A percentile compares a stretch with the other conserved stretches of the same genome.
Conservation (phyloP, 1,284 basidiomycete genomes). For the Trametes versicolor region DNA sequence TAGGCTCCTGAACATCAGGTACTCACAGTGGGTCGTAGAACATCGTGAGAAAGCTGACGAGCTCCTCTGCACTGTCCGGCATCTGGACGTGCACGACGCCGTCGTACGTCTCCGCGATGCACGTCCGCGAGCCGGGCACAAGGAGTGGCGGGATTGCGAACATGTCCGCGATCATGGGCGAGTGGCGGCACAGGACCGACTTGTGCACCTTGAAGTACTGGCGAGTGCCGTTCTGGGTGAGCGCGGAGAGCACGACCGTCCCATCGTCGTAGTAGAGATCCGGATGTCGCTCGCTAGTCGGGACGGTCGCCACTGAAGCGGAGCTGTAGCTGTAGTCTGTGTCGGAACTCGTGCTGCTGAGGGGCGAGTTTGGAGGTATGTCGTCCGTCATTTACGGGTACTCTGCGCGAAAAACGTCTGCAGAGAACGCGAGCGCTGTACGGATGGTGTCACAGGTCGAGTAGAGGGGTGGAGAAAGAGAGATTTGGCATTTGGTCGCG, state of each 20-base stretch:
- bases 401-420: background rate
- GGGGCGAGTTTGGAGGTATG: slow-evolving; percentile 10
- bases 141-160: slow-evolving; percentile 42
- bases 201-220: slow-evolving; percentile 44
- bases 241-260: slow-evolving; percentile 44
- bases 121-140: slow-evolving; percentile 27
- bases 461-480: background rate
- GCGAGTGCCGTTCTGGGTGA: slow-evolving; percentile 30
- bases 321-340: slow-evolving; percentile 11
- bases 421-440: background rate
- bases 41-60: slow-evolving; percentile 42
- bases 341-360: slow-evolving; percentile 19
- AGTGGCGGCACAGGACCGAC: slow-evolving; percentile 42
- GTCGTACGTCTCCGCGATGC: slow-evolving; percentile 42
- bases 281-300: slow-evolving; percentile 37
- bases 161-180: slow-evolving; percentile 44
- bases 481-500: background rate
- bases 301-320: background rate
- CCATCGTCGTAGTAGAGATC: slow-evolving; percentile 46
- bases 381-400: slow-evolving; percentile 21
- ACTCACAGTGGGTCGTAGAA: slow-evolving; percentile 47
- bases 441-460: too few relatives aligned
- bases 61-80: slow-evolving; percentile 44
- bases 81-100: slow-evolving; percentile 44
- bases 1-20: background rate